Percentiles rank a stretch among this genome's conserved stretches.
These are phyloP conservation scores for Trypanosoma theileri DNA, from an alignment of 208 protist species.

Conservation along the genomic window DNA sequence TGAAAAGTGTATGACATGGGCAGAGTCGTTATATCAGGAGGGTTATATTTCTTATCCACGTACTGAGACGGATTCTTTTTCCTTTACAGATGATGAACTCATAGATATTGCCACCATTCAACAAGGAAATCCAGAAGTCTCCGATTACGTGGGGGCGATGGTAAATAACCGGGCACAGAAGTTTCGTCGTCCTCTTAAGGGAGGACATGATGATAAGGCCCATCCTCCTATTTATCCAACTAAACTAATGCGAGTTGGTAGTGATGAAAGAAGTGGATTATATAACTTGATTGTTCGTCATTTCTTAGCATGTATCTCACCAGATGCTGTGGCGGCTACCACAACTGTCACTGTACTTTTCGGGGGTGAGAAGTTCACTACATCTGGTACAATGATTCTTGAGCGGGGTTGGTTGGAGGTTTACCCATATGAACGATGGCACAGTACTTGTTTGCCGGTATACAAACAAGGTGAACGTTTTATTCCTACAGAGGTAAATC, in stretches of 20 bases:
- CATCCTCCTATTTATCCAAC: constrained; percentile 99
- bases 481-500: constrained; percentile 71
- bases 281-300: constrained; percentile 97
- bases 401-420: constrained; percentile 95
- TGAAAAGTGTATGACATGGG: constrained; percentile 95
- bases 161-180: constrained; percentile 37
- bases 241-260: constrained; percentile 60
- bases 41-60: constrained; percentile 96
- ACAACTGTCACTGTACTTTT: constrained; percentile 80
- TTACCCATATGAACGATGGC: constrained; percentile 91
- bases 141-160: constrained; percentile 63
- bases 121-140: constrained; percentile 45
- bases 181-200: constrained; percentile 92
- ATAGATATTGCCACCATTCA: constrained; percentile 80
- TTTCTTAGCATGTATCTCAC: constrained; percentile 97
- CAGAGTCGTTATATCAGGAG: constrained; percentile 92
- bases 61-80: constrained; percentile 97
- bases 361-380: constrained; percentile 86
- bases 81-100: constrained; percentile 82
- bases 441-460: constrained; percentile 87
- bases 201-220: constrained; percentile 96
- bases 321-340: constrained; percentile 88
- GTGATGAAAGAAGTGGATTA: constrained; percentile 64
- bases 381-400: constrained; percentile 86
- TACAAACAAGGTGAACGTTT: constrained; percentile 92